Evolutionary conservation across 164 flowering plant species (phyloP).

Genomic region (Nymphaea colorata): DNA sequence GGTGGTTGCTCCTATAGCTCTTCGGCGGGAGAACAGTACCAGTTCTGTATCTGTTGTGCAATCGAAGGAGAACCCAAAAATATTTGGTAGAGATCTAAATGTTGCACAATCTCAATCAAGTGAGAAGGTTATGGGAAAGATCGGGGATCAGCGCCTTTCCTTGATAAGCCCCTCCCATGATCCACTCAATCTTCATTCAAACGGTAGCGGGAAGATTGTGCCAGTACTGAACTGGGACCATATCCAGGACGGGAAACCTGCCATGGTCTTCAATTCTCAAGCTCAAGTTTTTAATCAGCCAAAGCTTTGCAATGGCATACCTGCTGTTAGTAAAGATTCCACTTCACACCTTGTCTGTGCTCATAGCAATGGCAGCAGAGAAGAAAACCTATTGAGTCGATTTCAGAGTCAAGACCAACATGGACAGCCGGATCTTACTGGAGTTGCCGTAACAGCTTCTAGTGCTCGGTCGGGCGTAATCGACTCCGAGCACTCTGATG

Average conservation of each 20-base stretch:
- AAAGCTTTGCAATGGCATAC: conserved; percentile 20
- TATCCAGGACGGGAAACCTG: conserved; percentile 27
- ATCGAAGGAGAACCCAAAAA: conserved; percentile 35
- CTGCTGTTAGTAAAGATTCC: conserved; percentile 8
- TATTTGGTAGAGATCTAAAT: conserved; percentile 75
- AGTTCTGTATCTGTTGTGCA: conserved; percentile 22
- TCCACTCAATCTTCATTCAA: conserved; percentile 20
- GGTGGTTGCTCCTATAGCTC: conserved; percentile 18
- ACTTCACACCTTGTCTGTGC: conserved; percentile 5
- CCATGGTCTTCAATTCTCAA: conserved; percentile 21
- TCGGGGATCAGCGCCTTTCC: conserved; percentile 52
- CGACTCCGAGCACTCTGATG: conserved; percentile 17
- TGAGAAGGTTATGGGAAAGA: conserved; percentile 52
- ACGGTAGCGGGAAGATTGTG: conserved; percentile 27
- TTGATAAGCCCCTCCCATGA: conserved; percentile 29
- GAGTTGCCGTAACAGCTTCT: conserved; percentile 14
- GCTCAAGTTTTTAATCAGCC: conserved; percentile 16
- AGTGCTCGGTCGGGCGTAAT: conserved; percentile 6
- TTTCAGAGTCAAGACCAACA: conserved; percentile 30
- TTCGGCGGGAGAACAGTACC: background rate
- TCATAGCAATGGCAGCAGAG: conserved; percentile 28
- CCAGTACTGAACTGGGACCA: conserved; percentile 34
- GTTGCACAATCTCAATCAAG: conserved; percentile 23
- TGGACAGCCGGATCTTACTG: conserved; percentile 21
- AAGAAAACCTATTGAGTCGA: conserved; percentile 27